Base-by-base conservation (phyloP, 2,329 filamentous ascomycete genomes). In the Claviceps sorghi region DNA sequence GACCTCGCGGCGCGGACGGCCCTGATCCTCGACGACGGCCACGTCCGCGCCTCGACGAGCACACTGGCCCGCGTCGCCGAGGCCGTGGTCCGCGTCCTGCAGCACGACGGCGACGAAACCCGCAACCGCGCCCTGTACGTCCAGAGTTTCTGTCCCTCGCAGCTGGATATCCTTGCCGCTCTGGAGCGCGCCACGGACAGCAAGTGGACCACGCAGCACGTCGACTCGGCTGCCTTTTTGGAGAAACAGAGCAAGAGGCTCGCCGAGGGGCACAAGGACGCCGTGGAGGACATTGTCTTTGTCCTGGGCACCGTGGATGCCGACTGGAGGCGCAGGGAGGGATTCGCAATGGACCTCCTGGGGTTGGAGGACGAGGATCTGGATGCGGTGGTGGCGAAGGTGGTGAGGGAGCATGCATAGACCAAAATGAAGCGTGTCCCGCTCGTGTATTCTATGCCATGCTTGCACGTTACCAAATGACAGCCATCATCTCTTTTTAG, bases 1-100 rank as follows among this genome's bases (percentile, higher is more conserved):
- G 68, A 78, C 53, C 54, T 68, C 1, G 66, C 69, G n/a, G 64
- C 64, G 2, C 66, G 69, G 22, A 69, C 63, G 15, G 69, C 70
- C 2, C 67, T 64, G 1, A 64, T 82, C 5, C 73, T 72, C 17
- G 75, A 82, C 58, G 73, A 71, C 2, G 80, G 80, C 2, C 66
- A 77, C 47, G 60, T 64, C 2, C 59, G 61, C 3, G 74, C 79
- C 57, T 75, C 72, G 19, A 55, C 69, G 3, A 76, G 78, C 0
- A 77, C 72, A 0, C 66, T 82, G 5, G 59, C 61, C 0, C 68
- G 72, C 5, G 64, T 82, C 8, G 78, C 65, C 0, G 67, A 72
- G 51, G 72, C 71, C 1, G 69, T 80, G 1, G 72, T 73, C 0
- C 71, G 71, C 0, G 67, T 78, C 1, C 64, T 83, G 54, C 60